Percentiles rank a stretch among this genome's conserved stretches.
phyloP scores from a whole-genome alignment of 192 early-diverging fungal species.

The Dissophora globulifera region DNA sequence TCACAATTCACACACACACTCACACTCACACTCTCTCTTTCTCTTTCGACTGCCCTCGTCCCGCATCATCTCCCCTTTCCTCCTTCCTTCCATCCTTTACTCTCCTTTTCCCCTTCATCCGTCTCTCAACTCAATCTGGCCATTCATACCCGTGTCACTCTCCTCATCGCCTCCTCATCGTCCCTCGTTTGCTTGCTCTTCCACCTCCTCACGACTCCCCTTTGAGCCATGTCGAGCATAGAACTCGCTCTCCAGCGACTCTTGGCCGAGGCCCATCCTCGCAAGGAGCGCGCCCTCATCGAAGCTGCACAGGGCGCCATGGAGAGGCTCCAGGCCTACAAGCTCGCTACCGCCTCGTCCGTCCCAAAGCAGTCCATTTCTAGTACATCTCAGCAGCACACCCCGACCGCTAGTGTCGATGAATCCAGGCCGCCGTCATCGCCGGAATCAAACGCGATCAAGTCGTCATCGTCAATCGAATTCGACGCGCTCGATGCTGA shows the following conservation, averaged over 20 bases:
- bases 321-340: conserved; percentile 46
- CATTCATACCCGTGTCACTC: background rate
- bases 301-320: conserved; percentile 47
- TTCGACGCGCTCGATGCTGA: conserved; percentile 50
- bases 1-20: too few species aligned
- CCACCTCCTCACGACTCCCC: background rate
- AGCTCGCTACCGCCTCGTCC: conserved; percentile 38
- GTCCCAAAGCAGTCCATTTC: conserved; percentile 33
- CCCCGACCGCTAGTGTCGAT: conserved; percentile 3
- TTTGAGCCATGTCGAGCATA: conserved; percentile 54
- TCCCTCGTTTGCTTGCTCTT: too few species aligned
- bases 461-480: conserved; percentile 46
- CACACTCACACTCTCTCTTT: background rate
- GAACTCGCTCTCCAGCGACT: conserved; percentile 61
- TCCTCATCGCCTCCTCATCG: too few species aligned
- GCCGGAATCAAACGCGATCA: conserved; percentile 19
- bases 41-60: background rate
- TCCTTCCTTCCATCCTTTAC: conserved; percentile 1
- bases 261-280: conserved; percentile 54
- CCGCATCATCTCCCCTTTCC: background rate
- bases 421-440: conserved; percentile 13
- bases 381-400: conserved; percentile 4
- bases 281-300: conserved; percentile 53
- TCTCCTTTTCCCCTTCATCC: background rate
- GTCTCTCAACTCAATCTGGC: background rate